Conservation (phyloP, 2,329 filamentous ascomycete species). For the Nemania sp. region DNA sequence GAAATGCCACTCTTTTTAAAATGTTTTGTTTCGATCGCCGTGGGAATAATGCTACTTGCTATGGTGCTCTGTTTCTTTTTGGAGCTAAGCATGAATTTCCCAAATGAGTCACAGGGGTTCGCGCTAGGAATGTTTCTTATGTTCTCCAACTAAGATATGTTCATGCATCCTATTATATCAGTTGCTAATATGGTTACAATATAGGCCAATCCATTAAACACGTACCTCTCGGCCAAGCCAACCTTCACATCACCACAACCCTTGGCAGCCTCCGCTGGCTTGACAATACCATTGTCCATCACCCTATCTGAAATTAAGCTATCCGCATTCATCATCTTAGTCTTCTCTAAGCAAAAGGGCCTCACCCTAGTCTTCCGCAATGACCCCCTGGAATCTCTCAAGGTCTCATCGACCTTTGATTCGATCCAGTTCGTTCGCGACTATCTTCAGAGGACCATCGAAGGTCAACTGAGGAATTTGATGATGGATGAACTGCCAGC, state of each 20-base stretch:
- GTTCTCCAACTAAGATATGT: slow-evolving; percentile 43
- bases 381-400: slow-evolving; percentile 96
- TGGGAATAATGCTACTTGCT: slow-evolving; percentile 31
- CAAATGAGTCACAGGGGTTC: slow-evolving; percentile 51
- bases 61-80: slow-evolving; percentile 37
- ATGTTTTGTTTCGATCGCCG: slow-evolving; percentile 28
- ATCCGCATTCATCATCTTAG: slow-evolving; percentile 95
- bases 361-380: slow-evolving; percentile 97
- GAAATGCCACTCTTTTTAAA: slow-evolving; percentile 15
- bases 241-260: slow-evolving; percentile 93
- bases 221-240: slow-evolving; percentile 91
- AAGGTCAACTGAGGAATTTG: slow-evolving; percentile 88
- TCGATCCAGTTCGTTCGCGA: slow-evolving; percentile 98
- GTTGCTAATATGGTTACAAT: slow-evolving; percentile 62
- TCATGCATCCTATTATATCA: slow-evolving; percentile 55
- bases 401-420: slow-evolving; percentile 98
- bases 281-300: slow-evolving; percentile 98
- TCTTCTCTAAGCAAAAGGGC: slow-evolving; percentile 97
- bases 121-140: slow-evolving; percentile 48
- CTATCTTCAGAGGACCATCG: slow-evolving; percentile 95
- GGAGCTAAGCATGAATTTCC: slow-evolving; percentile 55
- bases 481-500: slow-evolving; percentile 99
- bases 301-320: slow-evolving; percentile 95
- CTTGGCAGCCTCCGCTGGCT: slow-evolving; percentile 86
- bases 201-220: slow-evolving; percentile 94